A percentile compares a stretch with the other conserved stretches of the same genome.
phyloP scores from a whole-genome alignment of 441 rosid genomes.

The Brassica balearica region DNA sequence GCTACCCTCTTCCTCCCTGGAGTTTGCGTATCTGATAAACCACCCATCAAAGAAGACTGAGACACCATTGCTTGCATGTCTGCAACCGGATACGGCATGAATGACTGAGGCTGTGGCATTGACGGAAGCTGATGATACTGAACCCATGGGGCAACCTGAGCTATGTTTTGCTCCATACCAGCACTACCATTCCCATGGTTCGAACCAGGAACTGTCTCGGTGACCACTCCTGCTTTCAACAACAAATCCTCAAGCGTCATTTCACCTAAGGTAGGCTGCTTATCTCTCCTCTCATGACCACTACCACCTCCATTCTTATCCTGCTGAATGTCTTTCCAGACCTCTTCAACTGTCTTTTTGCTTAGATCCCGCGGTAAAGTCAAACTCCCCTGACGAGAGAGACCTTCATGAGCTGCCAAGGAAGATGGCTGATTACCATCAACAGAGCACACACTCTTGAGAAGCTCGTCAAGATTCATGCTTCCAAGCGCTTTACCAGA shows the following conservation, averaged over 20 bases:
- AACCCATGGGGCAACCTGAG: slow-evolving; percentile 84
- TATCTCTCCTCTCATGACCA: slow-evolving; percentile 60
- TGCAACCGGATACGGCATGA: too few relatives aligned
- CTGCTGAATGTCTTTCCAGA: slow-evolving; percentile 65
- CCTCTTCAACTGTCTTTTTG: slow-evolving; percentile 65
- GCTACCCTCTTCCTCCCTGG: too few relatives aligned
- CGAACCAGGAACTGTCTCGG: slow-evolving; percentile 59
- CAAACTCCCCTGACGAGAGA: slow-evolving; percentile 56
- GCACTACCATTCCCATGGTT: slow-evolving; percentile 43
- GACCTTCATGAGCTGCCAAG: slow-evolving; percentile 41
- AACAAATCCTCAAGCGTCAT: slow-evolving; percentile 96
- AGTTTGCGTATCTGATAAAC: too few relatives aligned
- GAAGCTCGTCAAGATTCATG: slow-evolving; percentile 66
- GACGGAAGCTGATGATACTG: slow-evolving; percentile 72
- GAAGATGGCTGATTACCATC: slow-evolving; percentile 49
- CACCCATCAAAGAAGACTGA: too few relatives aligned
- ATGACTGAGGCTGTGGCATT: slow-evolving; percentile 74
- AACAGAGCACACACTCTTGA: slow-evolving; percentile 59
- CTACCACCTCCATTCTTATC: slow-evolving; percentile 41
- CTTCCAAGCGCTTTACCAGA: slow-evolving; percentile 63
- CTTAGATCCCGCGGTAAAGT: slow-evolving; percentile 53
- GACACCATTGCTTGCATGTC: too few relatives aligned
- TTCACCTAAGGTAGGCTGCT: slow-evolving; percentile 79
- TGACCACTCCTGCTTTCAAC: slow-evolving; percentile 86
- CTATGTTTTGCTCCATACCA: slow-evolving; percentile 51